Conservation (phyloP, 352 stramenopile genomes). For the Aphanomyces astaci region DNA sequence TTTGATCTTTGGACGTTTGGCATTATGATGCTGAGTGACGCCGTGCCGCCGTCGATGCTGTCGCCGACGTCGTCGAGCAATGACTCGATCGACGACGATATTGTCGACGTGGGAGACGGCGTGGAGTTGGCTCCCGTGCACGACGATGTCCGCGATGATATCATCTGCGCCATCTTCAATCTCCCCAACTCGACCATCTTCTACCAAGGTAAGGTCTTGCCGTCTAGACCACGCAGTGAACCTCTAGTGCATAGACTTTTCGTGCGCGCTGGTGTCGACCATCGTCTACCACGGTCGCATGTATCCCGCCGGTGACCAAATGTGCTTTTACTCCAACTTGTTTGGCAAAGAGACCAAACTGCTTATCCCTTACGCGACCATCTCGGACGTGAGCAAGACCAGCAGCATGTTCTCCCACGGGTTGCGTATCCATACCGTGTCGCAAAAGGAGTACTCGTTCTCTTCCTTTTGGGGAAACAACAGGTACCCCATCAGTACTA, state of each 20-base stretch:
- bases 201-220: slow-evolving; percentile 45
- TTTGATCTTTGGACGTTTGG: background rate
- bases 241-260: slow-evolving; percentile 50
- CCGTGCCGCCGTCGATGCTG: too few relatives aligned
- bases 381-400: slow-evolving; percentile 70
- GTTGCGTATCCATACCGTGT: slow-evolving; percentile 55
- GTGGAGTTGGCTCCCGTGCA: slow-evolving; percentile 10
- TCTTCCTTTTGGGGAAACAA: slow-evolving; percentile 81
- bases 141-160: slow-evolving; percentile 58
- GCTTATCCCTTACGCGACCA: slow-evolving; percentile 77
- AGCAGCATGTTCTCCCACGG: slow-evolving; percentile 76
- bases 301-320: slow-evolving; percentile 72
- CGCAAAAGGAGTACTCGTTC: slow-evolving; percentile 72
- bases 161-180: slow-evolving; percentile 84
- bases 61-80: background rate
- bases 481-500: slow-evolving; percentile 28
- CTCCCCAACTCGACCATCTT: slow-evolving; percentile 61
- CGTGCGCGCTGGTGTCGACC: slow-evolving; percentile 65
- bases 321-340: slow-evolving; percentile 85
- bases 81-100: background rate
- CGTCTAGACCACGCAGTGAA: background rate
- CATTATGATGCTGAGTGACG: background rate
- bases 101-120: background rate
- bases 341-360: slow-evolving; percentile 85
- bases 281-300: slow-evolving; percentile 82